Conservation (phyloP, 345 rosid species). For the Salix exigua region DNA sequence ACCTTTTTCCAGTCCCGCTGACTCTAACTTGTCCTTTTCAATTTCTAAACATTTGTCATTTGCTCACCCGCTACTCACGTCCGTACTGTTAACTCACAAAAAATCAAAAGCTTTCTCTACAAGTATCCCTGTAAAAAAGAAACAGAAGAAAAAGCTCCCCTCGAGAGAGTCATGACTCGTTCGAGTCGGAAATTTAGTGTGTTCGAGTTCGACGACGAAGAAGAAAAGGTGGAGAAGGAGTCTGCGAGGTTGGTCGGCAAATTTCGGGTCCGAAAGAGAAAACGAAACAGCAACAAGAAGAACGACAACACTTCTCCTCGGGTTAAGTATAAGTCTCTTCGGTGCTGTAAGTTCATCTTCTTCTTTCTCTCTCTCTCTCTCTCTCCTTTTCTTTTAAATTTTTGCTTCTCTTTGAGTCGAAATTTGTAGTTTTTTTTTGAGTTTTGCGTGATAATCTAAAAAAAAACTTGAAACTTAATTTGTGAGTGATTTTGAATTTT, state of each 20-base stretch:
- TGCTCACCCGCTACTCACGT: not conserved
- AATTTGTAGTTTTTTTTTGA: too few species aligned
- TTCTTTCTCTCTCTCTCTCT: not conserved
- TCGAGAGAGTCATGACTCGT: constrained; percentile 10
- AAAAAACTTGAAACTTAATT: too few species aligned
- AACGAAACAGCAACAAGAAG: not conserved
- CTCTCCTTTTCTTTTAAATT: not conserved
- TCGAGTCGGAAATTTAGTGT: not conserved
- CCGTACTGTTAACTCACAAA: not conserved
- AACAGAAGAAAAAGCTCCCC: not conserved
- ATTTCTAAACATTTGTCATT: not conserved
- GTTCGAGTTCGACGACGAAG: constrained; percentile 13
- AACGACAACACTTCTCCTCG: not conserved
- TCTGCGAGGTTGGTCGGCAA: not conserved
- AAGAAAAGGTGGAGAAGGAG: constrained; percentile 4
- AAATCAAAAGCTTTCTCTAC: not conserved
- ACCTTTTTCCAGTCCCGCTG: not conserved
- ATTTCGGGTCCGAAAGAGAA: constrained; percentile 3
- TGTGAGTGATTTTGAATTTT: too few species aligned
- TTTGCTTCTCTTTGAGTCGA: not conserved
- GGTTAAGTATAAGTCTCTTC: constrained; percentile 4
- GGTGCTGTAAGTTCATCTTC: constrained; percentile 1
- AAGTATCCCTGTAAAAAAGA: not conserved
- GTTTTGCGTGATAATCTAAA: too few species aligned
- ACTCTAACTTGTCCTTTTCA: not conserved